Conservation (phyloP, 176 grass and related monocot species). For the Canna indica region DNA sequence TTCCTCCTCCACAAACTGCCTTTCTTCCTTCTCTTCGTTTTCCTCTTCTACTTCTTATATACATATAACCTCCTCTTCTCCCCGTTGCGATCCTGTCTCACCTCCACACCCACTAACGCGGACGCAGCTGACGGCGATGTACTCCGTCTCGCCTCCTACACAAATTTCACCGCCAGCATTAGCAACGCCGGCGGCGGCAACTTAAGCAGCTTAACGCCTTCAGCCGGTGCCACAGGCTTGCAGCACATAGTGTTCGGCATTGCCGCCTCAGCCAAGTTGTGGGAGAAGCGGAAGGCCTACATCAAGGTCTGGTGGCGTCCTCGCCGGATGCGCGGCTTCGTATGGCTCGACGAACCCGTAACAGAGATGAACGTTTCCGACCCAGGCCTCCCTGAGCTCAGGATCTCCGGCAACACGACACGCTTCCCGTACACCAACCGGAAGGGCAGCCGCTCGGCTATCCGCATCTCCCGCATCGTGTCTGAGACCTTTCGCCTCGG, state of each 20-base stretch:
- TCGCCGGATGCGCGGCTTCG: constrained; percentile 70
- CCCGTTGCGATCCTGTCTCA: too few species aligned
- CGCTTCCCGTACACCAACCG: constrained; percentile 69
- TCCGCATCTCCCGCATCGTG: constrained; percentile 91
- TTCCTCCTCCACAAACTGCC: too few species aligned
- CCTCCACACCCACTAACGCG: too few species aligned
- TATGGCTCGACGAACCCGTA: constrained; percentile 77
- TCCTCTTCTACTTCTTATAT: too few species aligned
- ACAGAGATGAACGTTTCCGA: constrained; percentile 53
- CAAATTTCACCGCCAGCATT: too few species aligned
- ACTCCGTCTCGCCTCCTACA: too few species aligned
- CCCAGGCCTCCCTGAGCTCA: constrained; percentile 47
- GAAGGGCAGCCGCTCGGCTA: constrained; percentile 65
- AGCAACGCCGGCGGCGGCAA: not conserved
- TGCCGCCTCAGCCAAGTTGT: constrained; percentile 60
- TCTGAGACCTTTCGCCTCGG: constrained; percentile 79
- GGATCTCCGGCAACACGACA: constrained; percentile 62
- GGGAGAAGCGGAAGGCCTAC: constrained; percentile 83
- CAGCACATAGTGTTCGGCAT: constrained; percentile 96
- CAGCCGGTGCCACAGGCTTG: constrained; percentile 39
- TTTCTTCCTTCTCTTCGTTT: too few species aligned
- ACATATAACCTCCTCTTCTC: too few species aligned
- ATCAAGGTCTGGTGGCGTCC: constrained; percentile 84
- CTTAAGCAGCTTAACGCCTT: not conserved
- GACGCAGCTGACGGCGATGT: too few species aligned